Evolutionary conservation across 805 yeast species (phyloP).

Genomic region (Myxozyma neotropica): DNA sequence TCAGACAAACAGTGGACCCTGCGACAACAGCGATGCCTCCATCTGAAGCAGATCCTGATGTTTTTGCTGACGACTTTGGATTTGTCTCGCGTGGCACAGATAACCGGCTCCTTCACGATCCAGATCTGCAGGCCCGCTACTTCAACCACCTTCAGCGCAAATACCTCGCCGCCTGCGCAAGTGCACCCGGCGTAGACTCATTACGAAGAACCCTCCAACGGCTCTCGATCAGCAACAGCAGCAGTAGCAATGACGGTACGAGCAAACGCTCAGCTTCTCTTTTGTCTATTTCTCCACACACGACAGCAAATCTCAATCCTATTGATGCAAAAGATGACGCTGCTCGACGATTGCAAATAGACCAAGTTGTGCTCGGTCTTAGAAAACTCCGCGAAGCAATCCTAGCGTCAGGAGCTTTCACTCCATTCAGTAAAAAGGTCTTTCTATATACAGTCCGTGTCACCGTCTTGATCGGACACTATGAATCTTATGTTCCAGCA

Average conservation of each 20-base stretch:
- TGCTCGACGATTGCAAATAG: constrained; percentile 8
- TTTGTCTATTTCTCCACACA: not conserved
- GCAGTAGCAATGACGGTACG: no score
- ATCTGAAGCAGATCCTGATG: not conserved
- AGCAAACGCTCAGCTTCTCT: no score
- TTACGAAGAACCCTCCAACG: constrained; percentile 20
- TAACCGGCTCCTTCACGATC: constrained; percentile 17
- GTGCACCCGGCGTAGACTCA: constrained; percentile 16
- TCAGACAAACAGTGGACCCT: no score
- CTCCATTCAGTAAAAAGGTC: constrained; percentile 50
- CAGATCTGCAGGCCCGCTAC: constrained; percentile 21
- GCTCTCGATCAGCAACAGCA: constrained; percentile 4
- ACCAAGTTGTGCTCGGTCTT: constrained; percentile 23
- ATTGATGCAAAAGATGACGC: constrained; percentile 8
- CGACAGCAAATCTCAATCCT: not conserved
- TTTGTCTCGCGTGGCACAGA: constrained; percentile 32
- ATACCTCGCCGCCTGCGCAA: constrained; percentile 22
- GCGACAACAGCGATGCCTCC: not conserved
- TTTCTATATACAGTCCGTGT: constrained; percentile 53
- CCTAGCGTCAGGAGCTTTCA: constrained; percentile 41
- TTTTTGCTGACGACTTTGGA: constrained; percentile 25
- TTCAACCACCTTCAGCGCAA: constrained; percentile 26
- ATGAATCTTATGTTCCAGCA: constrained; percentile 59
- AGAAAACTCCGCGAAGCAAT: constrained; percentile 59
- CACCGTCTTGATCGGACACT: constrained; percentile 51